phyloP scores from a whole-genome alignment of 2,329 filamentous ascomycete genomes.

The Beauveria sp. region DNA sequence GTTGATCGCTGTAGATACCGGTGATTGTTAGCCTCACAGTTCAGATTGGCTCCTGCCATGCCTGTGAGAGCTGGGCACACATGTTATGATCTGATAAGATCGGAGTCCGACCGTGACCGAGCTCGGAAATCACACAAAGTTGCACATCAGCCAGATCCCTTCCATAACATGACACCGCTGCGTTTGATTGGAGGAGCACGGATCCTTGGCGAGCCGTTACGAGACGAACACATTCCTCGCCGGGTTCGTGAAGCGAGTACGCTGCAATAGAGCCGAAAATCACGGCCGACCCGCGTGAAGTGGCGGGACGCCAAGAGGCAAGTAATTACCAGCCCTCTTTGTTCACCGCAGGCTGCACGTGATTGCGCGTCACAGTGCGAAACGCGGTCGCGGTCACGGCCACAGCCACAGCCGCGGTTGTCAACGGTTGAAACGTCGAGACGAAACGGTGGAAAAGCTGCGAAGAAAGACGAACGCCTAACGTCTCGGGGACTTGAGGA shows the following conservation, averaged over 20 bases:
- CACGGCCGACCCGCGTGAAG: background rate
- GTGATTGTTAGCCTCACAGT: no score
- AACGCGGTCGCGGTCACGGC: background rate
- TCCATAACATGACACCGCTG: background rate
- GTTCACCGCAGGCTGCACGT: background rate
- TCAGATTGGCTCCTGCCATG: no score
- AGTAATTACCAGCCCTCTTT: background rate
- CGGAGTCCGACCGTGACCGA: constrained; percentile 4
- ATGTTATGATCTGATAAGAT: background rate
- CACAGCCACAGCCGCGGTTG: background rate
- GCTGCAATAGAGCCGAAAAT: background rate
- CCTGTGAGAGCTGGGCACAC: no score
- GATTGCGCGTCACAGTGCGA: constrained; percentile 2
- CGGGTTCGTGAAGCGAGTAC: background rate
- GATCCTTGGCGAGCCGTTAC: background rate
- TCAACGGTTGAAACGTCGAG: background rate
- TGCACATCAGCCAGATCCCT: background rate
- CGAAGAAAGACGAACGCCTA: background rate
- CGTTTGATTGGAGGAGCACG: background rate
- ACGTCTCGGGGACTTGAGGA: background rate
- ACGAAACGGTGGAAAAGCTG: background rate
- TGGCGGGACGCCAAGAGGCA: background rate
- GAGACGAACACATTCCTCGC: background rate
- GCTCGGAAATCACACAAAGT: background rate
- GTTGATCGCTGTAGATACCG: no score